Evolutionary conservation across 495 filamentous ascomycete species (phyloP), one percentile per base, ranked within the genome.

Genomic region (Pseudomonodictys pantanalensis): DNA sequence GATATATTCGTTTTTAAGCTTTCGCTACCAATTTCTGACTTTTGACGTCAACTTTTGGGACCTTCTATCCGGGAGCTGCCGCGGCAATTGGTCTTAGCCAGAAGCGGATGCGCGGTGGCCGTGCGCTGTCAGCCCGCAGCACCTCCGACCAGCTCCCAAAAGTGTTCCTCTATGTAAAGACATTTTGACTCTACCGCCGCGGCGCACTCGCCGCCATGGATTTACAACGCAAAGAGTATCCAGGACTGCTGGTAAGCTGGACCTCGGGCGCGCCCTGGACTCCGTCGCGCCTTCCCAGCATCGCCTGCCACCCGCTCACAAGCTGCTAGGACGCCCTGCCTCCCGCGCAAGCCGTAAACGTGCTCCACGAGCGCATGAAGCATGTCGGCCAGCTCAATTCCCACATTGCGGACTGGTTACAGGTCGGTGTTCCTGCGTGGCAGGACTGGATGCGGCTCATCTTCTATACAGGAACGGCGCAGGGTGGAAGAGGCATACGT

Each of bases 321-420:
- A 60, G 32, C n/a, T n/a, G n/a, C n/a, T 67, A 97, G 92, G 86
- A 84, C 56, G 85, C 84, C 62, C 80, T 98, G 64, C 84, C 91
- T 66, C 95, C 93, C 12, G 78, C 77, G 63, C 90, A 93, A 76
- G 92, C 95, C 52, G 90, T 92, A 28, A 81, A 81, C 54, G 81
- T 91, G 28, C 79, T 99, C 52, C 86, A 86, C 69, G 92, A 97
- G 70, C 89, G 95, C 64, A 82, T 97, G 68, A 88, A 88, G 72
- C 80, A 90, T 69, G 92, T 96, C 68, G 83, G 84, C 57, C 88
- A 84, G 70, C 77, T 95, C 78, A 96, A 99, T 76, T 71, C 78
- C 62, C 89, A 96, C 72, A 90, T 99, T 66, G 92, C 93, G 65
- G 92, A 97, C 74, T 99, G 92, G 88, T 80, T 99, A 50, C 89